Evolutionary conservation across 1,284 basidiomycete genomes (phyloP).

Genomic region (Phaffia rhodozyma): DNA sequence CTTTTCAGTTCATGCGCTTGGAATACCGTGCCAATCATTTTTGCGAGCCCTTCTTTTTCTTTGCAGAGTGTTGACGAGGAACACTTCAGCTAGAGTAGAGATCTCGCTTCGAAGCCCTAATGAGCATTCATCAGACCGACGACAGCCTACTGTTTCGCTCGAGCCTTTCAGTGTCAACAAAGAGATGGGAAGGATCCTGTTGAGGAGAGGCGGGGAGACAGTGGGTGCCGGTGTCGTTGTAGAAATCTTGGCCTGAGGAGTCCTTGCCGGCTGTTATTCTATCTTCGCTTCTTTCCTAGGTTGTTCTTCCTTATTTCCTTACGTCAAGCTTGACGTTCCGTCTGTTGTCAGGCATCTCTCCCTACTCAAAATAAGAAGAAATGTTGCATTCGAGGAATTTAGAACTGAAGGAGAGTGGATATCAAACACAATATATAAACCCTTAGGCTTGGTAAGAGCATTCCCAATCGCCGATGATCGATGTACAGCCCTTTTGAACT

Average conservation of each 20-base stretch:
- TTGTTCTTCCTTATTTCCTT: no score
- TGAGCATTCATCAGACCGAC: constrained; percentile 41
- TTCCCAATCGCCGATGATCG: no score
- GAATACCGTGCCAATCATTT: background rate
- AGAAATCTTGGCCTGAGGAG: constrained; percentile 20
- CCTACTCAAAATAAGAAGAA: no score
- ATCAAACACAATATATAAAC: no score
- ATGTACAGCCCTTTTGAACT: no score
- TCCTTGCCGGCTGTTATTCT: no score
- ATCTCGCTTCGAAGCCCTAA: constrained; percentile 52
- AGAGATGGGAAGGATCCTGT: constrained; percentile 85
- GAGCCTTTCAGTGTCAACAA: constrained; percentile 85
- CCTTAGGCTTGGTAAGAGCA: no score
- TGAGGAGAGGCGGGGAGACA: constrained; percentile 83
- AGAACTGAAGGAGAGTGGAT: no score
- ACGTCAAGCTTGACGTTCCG: no score
- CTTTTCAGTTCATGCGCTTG: background rate
- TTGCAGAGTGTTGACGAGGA: constrained; percentile 66
- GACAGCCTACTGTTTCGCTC: constrained; percentile 41
- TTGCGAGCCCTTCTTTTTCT: background rate
- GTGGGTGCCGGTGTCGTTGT: constrained; percentile 61
- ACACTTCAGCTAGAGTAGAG: constrained; percentile 70
- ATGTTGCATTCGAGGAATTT: no score
- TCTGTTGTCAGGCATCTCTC: no score
- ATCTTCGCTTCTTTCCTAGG: no score